Evolutionary conservation across 116 monocot species (phyloP).

Genomic region (Cymodocea nodosa): DNA sequence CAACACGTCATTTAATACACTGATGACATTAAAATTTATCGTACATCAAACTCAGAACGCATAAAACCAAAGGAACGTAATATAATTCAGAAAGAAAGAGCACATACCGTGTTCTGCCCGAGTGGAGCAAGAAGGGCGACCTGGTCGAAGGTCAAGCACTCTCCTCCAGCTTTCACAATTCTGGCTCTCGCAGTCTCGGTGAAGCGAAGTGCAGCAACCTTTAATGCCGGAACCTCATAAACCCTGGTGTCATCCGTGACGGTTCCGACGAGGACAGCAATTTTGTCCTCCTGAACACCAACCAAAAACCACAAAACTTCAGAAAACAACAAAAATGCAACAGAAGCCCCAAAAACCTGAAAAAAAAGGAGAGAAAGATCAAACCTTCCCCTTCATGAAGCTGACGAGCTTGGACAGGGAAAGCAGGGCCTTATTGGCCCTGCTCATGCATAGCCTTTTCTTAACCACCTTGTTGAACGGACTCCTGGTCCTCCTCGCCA

Average conservation of each 20-base stretch:
- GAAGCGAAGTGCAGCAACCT: conserved; percentile 42
- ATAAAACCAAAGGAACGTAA: too few species aligned
- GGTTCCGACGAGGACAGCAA: conserved; percentile 39
- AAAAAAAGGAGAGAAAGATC: not conserved
- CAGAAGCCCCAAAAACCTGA: not conserved
- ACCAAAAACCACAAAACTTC: not conserved
- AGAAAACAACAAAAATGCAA: not conserved
- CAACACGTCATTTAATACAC: too few species aligned
- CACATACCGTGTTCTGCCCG: conserved; percentile 41
- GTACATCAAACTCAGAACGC: too few species aligned
- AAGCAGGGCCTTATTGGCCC: conserved; percentile 43
- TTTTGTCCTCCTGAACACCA: conserved; percentile 23
- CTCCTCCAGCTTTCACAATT: conserved; percentile 51
- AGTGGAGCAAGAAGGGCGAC: conserved; percentile 41
- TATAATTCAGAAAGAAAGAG: not conserved
- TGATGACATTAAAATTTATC: too few species aligned
- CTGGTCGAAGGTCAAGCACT: conserved; percentile 54
- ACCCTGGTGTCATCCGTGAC: conserved; percentile 37
- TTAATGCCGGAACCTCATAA: conserved; percentile 28
- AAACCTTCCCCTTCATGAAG: conserved; percentile 53
- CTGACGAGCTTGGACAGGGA: conserved; percentile 42
- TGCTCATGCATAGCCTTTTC: conserved; percentile 69
- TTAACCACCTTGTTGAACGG: conserved; percentile 45
- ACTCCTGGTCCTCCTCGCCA: conserved; percentile 51
- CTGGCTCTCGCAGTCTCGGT: conserved; percentile 44